Conservation (phyloP, 306 rosid species). For the Citrullus mucosospermus region DNA sequence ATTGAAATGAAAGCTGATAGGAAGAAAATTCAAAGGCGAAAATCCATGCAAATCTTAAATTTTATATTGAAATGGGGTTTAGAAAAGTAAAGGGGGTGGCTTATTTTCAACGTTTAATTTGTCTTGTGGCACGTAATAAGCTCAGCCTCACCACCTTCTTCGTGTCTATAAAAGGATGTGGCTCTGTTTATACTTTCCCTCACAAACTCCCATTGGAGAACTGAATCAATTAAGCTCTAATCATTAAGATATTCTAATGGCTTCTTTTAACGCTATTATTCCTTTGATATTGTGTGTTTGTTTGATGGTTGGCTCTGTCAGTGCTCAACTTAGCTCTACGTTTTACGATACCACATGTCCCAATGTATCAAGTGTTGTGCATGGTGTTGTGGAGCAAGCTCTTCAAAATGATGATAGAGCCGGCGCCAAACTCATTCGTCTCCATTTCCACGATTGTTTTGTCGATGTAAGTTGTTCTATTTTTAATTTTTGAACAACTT, state of each 20-base stretch:
- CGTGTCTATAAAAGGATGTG: background rate
- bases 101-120: background rate
- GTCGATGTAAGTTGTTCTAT: conserved; percentile 4
- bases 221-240: background rate
- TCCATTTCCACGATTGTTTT: conserved; percentile 28
- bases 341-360: conserved; percentile 15
- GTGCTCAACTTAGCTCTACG: conserved; percentile 15
- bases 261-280: background rate
- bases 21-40: background rate
- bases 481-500: background rate
- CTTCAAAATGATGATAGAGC: conserved; percentile 8
- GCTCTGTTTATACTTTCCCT: background rate
- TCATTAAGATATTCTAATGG: background rate
- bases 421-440: conserved; percentile 22
- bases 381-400: conserved; percentile 17
- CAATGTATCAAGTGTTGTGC: conserved; percentile 15
- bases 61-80: background rate
- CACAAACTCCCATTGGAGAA: background rate
- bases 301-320: conserved; percentile 1
- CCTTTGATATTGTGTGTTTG: background rate
- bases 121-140: background rate
- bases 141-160: background rate
- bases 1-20: background rate
- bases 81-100: background rate
- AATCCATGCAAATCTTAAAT: background rate